Evolutionary conservation across 345 rosid genomes (phyloP).

Genomic region (Psidium friedrichsthalianum): DNA sequence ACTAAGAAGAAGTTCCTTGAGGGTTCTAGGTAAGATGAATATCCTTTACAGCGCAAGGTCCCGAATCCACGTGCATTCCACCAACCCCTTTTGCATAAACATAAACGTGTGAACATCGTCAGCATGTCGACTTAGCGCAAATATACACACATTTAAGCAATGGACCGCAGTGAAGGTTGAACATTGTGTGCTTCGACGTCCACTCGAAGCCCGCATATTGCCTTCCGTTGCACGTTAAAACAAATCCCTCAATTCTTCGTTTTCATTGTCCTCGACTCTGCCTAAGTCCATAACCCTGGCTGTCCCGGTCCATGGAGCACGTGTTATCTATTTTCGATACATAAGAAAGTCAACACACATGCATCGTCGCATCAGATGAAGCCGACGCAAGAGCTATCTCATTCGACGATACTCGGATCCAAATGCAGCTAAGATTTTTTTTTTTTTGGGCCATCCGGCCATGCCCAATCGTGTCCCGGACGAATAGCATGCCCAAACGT

Average conservation of each 20-base stretch:
- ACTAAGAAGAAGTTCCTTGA: too few species aligned
- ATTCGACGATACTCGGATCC: neutral
- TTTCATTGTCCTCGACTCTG: neutral
- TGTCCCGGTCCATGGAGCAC: neutral
- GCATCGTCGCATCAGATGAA: neutral
- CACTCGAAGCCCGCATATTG: neutral
- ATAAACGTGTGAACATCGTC: neutral
- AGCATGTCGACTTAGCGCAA: too few species aligned
- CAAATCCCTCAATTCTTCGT: neutral
- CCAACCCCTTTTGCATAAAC: neutral
- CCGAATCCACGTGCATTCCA: neutral
- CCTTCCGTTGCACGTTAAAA: neutral
- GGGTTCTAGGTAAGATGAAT: too few species aligned
- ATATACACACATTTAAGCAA: neutral
- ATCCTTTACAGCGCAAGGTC: neutral
- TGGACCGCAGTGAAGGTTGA: neutral
- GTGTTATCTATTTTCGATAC: neutral
- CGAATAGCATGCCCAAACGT: neutral
- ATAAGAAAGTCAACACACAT: neutral
- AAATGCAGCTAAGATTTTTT: too few species aligned
- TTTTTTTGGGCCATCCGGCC: too few species aligned
- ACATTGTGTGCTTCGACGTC: neutral
- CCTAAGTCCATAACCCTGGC: neutral
- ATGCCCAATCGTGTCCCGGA: neutral
- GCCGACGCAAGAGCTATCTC: neutral